These are phyloP conservation scores for Sporodiniella umbellata DNA, from an alignment of 371 early-diverging fungal genomes.

Conservation along the genomic window DNA sequence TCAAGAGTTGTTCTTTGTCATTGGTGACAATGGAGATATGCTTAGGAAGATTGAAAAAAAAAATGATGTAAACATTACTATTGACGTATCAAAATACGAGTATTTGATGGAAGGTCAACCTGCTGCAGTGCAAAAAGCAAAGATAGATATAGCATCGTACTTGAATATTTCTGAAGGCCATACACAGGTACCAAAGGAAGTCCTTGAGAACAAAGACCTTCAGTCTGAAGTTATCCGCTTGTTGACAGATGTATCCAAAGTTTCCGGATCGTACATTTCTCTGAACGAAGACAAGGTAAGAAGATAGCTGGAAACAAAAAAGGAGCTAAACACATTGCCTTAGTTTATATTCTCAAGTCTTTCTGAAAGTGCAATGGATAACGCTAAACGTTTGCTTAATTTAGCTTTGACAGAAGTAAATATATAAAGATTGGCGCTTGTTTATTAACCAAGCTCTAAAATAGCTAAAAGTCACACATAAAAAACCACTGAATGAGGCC, in stretches of 20 bases:
- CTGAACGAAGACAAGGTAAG: constrained; percentile 23
- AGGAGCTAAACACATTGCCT: too few species aligned
- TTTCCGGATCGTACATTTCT: constrained; percentile 22
- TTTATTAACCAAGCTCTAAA: neutral
- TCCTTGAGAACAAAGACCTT: neutral
- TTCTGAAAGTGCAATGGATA: constrained; percentile 12
- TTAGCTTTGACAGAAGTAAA: constrained; percentile 26
- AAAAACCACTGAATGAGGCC: constrained; percentile 18
- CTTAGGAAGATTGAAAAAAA: constrained; percentile 24
- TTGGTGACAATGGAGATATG: constrained; percentile 31
- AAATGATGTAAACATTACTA: constrained; percentile 24
- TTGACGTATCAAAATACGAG: constrained; percentile 14
- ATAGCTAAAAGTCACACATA: constrained; percentile 20
- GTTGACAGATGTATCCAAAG: constrained; percentile 25
- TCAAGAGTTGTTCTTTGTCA: constrained; percentile 34
- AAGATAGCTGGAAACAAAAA: too few species aligned
- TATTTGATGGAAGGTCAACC: constrained; percentile 26
- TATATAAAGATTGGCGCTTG: neutral
- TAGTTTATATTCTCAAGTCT: constrained; percentile 28
- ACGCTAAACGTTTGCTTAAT: constrained; percentile 22
- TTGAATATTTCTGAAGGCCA: constrained; percentile 13
- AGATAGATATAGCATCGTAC: constrained; percentile 13
- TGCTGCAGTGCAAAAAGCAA: constrained; percentile 15
- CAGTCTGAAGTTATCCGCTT: constrained; percentile 4
- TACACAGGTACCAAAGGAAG: constrained; percentile 9